Conservation (phyloP, 768 basidiomycete species). For the Candolleomyces aberdarensis region DNA sequence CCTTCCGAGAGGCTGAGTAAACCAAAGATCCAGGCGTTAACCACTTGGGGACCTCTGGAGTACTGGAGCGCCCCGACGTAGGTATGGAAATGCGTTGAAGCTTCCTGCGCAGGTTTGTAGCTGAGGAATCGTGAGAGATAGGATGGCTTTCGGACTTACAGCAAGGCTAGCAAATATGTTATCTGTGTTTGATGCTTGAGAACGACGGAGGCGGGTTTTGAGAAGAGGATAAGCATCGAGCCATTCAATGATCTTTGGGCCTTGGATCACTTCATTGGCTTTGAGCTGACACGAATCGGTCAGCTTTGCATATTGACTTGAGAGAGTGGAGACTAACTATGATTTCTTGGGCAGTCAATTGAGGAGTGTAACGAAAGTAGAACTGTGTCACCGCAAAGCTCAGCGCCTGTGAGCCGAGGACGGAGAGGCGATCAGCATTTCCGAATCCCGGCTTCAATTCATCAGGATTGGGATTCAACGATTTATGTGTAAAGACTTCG, state of each 20-base stretch:
- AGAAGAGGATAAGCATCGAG: background rate
- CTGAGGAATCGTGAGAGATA: background rate
- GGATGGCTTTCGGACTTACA: background rate
- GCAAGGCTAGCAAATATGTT: background rate
- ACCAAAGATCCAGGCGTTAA: background rate
- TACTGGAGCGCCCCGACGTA: constrained; percentile 5
- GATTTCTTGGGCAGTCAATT: background rate
- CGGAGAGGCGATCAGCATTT: background rate
- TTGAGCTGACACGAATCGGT: background rate
- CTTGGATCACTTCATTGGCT: background rate
- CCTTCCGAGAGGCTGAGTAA: background rate
- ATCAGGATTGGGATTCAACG: too few relatives aligned
- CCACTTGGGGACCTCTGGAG: background rate
- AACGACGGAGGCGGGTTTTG: background rate
- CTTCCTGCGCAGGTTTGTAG: background rate
- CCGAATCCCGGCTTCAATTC: background rate
- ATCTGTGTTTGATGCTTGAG: background rate
- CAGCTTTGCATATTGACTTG: background rate
- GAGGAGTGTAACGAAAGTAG: background rate
- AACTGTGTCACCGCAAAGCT: background rate
- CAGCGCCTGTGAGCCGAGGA: background rate
- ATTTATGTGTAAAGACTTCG: background rate
- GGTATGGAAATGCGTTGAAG: background rate
- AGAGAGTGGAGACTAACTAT: background rate
- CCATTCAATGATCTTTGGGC: background rate